Base-by-base conservation (phyloP, 257 asterid species). In the Nicotiana attenuata region DNA sequence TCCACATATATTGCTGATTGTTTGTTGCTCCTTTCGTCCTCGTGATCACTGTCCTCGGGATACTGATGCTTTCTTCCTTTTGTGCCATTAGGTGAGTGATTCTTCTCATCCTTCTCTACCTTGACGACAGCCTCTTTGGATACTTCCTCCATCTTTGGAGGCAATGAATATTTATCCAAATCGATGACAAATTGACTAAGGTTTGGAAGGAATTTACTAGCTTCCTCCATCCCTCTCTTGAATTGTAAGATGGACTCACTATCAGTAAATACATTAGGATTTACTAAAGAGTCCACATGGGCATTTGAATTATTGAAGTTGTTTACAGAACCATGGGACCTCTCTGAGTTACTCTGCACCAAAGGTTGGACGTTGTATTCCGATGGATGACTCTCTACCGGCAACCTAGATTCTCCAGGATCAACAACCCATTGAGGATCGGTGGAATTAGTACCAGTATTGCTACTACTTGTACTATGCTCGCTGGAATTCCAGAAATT, bases 201-300 rank as follows among this genome's bases (percentile, higher is more conserved):
- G 52, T 87, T 69, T 1, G 97, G 98, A 76, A 96, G 93, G 81
- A 96, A 94, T 77, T 89, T 94, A 81, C 88, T 92, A 50, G 97
- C 99, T 89, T 94, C 99, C 87, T 94, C 99, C 97, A 91, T 83
- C 81, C 99, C 99, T 86, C 90, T 93, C 85, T 89, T 85, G 89
- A 94, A 94, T 88, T 92, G 99, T 88, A 90, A 85, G 80, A 94
- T 85, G 59, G 97, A 92, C 82, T 96, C 97, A 13, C 90, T 88
- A 82, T 91, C 89, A 16, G 78, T 88, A 83, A 92, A 92, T 29
- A 91, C 41, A 57, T 81, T 83, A 28, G 87, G 41, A 80, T 80
- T 78, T 50, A 59, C 85, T 80, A 82, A 77, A 50, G 92, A 76
- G 82, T 83, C 82, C 81, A 56, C 29, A 87, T 86, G 93, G 56